Percentiles rank a stretch among this genome's conserved stretches.
Evolutionary conservation across 2,329 filamentous ascomycete genomes (phyloP).

Genomic region (Fusarium keratoplasticum): DNA sequence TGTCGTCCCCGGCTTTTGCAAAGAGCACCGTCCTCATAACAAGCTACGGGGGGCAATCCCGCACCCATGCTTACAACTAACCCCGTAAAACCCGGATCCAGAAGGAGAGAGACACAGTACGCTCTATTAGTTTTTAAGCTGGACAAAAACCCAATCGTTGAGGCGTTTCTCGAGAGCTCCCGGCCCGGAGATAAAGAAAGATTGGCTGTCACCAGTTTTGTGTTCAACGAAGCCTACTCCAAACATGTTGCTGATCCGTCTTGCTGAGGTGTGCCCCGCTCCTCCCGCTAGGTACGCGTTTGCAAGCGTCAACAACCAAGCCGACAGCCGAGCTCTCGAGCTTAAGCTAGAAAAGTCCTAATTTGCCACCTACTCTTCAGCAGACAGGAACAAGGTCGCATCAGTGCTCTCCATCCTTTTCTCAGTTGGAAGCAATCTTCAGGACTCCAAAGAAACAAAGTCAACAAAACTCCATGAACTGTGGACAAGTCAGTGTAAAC

Average conservation of each 20-base stretch:
- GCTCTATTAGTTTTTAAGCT: not conserved
- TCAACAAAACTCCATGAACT: not conserved
- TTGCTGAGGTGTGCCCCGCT: not conserved
- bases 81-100: not conserved
- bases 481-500: not conserved
- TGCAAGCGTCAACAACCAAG: not conserved
- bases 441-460: not conserved
- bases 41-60: not conserved
- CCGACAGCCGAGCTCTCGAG: not conserved
- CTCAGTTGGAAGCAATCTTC: not conserved
- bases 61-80: not conserved
- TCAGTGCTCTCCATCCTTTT: not conserved
- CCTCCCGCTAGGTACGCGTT: not conserved
- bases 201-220: not conserved
- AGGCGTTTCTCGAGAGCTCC: not conserved
- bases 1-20: not conserved
- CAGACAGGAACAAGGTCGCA: not conserved
- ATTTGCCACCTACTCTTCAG: not conserved
- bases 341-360: not conserved
- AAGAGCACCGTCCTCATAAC: not conserved
- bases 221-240: not conserved
- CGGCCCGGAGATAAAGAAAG: not conserved
- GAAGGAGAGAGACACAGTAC: not conserved
- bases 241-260: not conserved
- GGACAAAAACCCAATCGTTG: not conserved